Evolutionary conservation across 1,139 yeast species (phyloP).

Genomic region (Hemisphaericaspora lyxosophila): DNA sequence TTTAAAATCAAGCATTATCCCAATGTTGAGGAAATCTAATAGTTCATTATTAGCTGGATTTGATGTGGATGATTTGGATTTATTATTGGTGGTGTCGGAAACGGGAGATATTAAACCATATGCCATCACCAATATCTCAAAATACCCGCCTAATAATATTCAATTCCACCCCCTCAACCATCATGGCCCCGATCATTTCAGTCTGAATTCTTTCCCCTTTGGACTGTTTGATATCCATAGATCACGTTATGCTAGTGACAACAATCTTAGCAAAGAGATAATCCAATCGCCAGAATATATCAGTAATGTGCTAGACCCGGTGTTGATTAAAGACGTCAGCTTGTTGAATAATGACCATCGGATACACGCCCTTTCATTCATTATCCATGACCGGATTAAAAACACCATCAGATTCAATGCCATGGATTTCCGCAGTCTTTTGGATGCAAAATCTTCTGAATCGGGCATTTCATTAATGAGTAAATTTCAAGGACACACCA

Average conservation of each 20-base stretch:
- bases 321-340: slow-evolving; percentile 23
- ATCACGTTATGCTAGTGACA: background rate
- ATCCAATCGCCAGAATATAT: slow-evolving; percentile 18
- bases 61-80: slow-evolving; percentile 35
- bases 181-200: slow-evolving; percentile 11
- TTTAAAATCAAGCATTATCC: slow-evolving; percentile 22
- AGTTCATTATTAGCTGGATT: slow-evolving; percentile 10
- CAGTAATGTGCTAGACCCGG: slow-evolving; percentile 21
- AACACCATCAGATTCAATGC: slow-evolving; percentile 33
- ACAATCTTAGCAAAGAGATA: background rate
- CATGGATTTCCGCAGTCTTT: slow-evolving; percentile 18
- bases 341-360: slow-evolving; percentile 16
- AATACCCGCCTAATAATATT: slow-evolving; percentile 45
- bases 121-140: slow-evolving; percentile 52
- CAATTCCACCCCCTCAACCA: slow-evolving; percentile 21
- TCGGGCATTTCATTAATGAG: slow-evolving; percentile 22
- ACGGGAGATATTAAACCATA: slow-evolving; percentile 46
- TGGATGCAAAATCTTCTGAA: slow-evolving; percentile 5
- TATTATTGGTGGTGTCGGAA: slow-evolving; percentile 53
- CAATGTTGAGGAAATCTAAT: slow-evolving; percentile 5
- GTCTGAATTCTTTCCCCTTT: slow-evolving; percentile 18
- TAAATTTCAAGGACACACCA: slow-evolving; percentile 81
- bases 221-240: slow-evolving; percentile 5
- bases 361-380: slow-evolving; percentile 20
- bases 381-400: slow-evolving; percentile 42